Base-by-base conservation (phyloP, 805 yeast species). In the Nakazawaea populi region DNA sequence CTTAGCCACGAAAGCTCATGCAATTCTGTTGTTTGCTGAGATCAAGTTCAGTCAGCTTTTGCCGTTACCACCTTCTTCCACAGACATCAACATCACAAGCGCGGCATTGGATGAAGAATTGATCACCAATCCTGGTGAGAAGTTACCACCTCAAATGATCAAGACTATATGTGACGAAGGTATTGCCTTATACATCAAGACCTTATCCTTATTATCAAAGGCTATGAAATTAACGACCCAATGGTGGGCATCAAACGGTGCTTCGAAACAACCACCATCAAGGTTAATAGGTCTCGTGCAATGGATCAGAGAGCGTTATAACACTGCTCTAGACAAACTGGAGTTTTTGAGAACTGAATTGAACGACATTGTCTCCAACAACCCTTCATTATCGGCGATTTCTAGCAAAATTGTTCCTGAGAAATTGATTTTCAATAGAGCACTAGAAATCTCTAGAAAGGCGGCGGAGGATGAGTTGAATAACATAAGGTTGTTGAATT, bases 401-500 rank as follows among this genome's bases (percentile, higher is more conserved):
- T 42, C 51, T 2, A 43, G 48, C 32, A 60, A 62, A 48, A 74
- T 83, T 6, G 76, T 84, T 49, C 89, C 96, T 3, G 97, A 92
- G 65, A 87, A 87, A 62, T 74, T 91, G 56, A 80, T 91, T 29
- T 94, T 92, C 68, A 97, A 94, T 59, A 75, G 98, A 46, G 97
- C 98, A 2, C 75, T 92, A 60, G 98, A 92, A 61, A 88, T 91
- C 73, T 87, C 96, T 2, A 80, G 96, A 59, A 82, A 82, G 46
- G 96, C 98, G 1, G 98, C 98, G 0, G 85, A 87, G 51, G 83
- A 85, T 63, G 99, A 92, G 68, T 73, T 90, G 59, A 79, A 77
- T 40, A 87, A 87, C 43, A 85, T 81, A 50, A 90, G 85, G 60
- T 64, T 87, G 47, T 71, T 73, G 18, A 87, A 86, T 6, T 91